These are phyloP conservation scores for Taphrina betulina DNA, from an alignment of 1,139 yeast genomes.

Conservation along the genomic window DNA sequence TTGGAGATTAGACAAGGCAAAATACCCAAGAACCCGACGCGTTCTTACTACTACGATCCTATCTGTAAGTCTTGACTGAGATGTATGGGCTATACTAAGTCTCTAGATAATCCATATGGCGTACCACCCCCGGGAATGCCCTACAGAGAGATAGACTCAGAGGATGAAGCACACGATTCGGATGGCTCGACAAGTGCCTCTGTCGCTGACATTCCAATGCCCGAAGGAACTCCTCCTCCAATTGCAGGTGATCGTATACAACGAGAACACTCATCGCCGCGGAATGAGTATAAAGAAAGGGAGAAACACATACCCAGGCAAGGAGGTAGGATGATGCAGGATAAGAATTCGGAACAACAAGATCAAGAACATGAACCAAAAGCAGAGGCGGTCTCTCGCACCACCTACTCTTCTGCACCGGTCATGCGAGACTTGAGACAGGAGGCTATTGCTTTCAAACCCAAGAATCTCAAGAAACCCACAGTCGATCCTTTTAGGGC, in stretches of 20 bases:
- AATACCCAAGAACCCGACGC: slow-evolving; percentile 30
- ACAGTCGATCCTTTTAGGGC: background rate
- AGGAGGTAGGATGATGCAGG: too few species aligned
- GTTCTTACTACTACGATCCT: slow-evolving; percentile 35
- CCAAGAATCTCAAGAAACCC: slow-evolving; percentile 6
- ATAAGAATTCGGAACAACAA: too few species aligned
- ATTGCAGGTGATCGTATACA: background rate
- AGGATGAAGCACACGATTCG: slow-evolving; percentile 7
- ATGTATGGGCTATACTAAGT: background rate
- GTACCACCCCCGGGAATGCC: slow-evolving; percentile 37
- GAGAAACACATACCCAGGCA: too few species aligned
- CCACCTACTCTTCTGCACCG: slow-evolving; percentile 35
- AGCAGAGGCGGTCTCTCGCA: too few species aligned
- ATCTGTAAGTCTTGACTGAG: slow-evolving; percentile 20
- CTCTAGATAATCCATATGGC: slow-evolving; percentile 30
- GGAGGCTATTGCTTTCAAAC: slow-evolving; percentile 31
- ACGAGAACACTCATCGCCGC: background rate
- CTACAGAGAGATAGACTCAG: slow-evolving; percentile 27
- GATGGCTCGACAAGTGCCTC: slow-evolving; percentile 25
- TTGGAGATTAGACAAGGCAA: background rate
- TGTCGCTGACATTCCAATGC: slow-evolving; percentile 34
- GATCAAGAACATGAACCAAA: background rate
- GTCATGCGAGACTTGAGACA: slow-evolving; percentile 30
- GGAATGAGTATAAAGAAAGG: background rate
- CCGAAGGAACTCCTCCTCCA: slow-evolving; percentile 28